A percentile compares a stretch with the other conserved stretches of the same genome.
Conservation (phyloP, 495 filamentous ascomycete species). For the Amniculicola lignicola region DNA sequence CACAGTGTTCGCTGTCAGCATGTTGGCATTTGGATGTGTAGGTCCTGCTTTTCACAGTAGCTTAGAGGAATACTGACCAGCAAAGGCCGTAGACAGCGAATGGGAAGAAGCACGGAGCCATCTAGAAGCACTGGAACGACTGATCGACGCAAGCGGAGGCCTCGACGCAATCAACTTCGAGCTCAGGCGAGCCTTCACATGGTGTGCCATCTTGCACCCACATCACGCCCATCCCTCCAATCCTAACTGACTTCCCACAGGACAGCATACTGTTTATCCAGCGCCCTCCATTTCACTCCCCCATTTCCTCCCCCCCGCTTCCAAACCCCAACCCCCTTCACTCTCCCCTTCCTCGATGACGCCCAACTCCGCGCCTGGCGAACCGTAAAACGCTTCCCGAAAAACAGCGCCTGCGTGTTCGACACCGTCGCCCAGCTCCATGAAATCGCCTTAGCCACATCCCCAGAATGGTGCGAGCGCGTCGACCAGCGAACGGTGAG, state of each 20-base stretch:
- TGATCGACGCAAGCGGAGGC: conserved; percentile 19
- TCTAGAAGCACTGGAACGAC: conserved; percentile 23
- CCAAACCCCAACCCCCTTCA: neutral
- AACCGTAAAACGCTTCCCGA: conserved; percentile 28
- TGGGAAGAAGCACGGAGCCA: conserved; percentile 26
- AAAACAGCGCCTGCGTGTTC: conserved; percentile 25
- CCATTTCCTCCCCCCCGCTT: conserved; percentile 18
- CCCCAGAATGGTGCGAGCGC: conserved; percentile 16
- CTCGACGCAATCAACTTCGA: conserved; percentile 25
- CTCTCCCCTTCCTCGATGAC: conserved; percentile 29
- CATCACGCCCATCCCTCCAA: neutral
- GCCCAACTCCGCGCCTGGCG: conserved; percentile 27
- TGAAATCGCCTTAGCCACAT: conserved; percentile 17
- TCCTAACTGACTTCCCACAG: conserved; percentile 9
- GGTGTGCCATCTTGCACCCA: conserved; percentile 4
- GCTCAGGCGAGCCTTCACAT: conserved; percentile 18
- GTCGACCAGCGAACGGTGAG: conserved; percentile 19
- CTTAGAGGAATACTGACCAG: no score
- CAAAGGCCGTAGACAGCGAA: conserved; percentile 19
- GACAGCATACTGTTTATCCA: conserved; percentile 13
- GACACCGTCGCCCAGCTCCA: conserved; percentile 23
- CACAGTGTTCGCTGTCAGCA: conserved; percentile 17
- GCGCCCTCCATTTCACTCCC: conserved; percentile 11
- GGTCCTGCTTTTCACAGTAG: conserved; percentile 8
- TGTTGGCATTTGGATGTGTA: conserved; percentile 28